These are phyloP conservation scores for Grammothele lineata DNA, from an alignment of 768 basidiomycete species.

Conservation along the genomic window DNA sequence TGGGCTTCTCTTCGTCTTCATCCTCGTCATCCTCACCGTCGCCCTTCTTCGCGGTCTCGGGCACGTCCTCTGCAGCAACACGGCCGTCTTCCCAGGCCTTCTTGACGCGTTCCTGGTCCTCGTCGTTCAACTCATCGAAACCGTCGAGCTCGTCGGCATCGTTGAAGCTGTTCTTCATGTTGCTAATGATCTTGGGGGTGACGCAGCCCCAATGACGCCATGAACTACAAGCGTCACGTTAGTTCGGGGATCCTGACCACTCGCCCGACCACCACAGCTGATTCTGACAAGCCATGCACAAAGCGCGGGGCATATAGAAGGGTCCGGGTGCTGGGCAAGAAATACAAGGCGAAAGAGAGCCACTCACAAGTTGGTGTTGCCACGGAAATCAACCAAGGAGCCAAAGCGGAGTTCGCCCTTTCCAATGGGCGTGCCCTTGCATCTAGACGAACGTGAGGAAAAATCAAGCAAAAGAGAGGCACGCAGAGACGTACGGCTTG, in stretches of 20 bases:
- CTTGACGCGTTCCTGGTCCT: constrained; percentile 66
- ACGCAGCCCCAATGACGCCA: constrained; percentile 95
- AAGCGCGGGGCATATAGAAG: no score
- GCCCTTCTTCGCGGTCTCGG: constrained; percentile 63
- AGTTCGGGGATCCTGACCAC: not conserved
- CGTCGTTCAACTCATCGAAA: constrained; percentile 64
- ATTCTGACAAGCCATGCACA: no score
- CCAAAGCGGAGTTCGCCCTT: constrained; percentile 78
- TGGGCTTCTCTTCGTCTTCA: constrained; percentile 36
- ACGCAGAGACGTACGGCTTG: constrained; percentile 49
- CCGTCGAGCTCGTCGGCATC: constrained; percentile 76
- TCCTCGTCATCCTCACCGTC: constrained; percentile 37
- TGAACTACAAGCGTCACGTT: constrained; percentile 34
- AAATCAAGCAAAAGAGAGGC: not conserved
- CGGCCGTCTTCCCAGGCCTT: constrained; percentile 75
- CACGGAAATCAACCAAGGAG: constrained; percentile 67
- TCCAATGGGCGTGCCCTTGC: constrained; percentile 54
- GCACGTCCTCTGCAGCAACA: constrained; percentile 83
- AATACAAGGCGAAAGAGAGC: not conserved
- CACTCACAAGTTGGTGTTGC: constrained; percentile 62
- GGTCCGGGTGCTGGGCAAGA: no score
- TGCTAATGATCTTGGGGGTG: constrained; percentile 62
- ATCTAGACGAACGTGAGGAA: constrained; percentile 28
- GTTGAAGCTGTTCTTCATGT: constrained; percentile 61
- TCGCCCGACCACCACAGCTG: no score